These are phyloP conservation scores for Pleurotus sapidus DNA, from an alignment of 768 basidiomycete genomes.

Conservation along the genomic window DNA sequence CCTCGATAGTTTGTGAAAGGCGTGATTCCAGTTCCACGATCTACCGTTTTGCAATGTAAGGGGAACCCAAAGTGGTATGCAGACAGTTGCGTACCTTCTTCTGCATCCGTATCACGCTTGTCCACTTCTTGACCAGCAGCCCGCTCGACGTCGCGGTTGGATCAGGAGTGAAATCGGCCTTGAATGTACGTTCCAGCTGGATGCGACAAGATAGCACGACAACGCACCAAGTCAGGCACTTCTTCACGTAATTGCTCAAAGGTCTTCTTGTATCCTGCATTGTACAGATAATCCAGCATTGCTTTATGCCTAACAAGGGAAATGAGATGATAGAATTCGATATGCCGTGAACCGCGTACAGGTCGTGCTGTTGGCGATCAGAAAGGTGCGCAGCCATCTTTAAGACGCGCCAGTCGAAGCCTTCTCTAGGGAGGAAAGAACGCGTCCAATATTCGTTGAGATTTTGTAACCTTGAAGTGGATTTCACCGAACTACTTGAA, in stretches of 20 bases:
- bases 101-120: slow-evolving; percentile 91
- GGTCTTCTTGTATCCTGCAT: slow-evolving; percentile 27
- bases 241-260: slow-evolving; percentile 8
- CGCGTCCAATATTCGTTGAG: too few relatives aligned
- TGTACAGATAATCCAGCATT: slow-evolving; percentile 76
- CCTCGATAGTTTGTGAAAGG: slow-evolving; percentile 77
- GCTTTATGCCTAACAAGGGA: slow-evolving; percentile 59
- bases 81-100: slow-evolving; percentile 65
- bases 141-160: slow-evolving; percentile 85
- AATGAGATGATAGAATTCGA: neutral
- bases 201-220: neutral
- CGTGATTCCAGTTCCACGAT: slow-evolving; percentile 94
- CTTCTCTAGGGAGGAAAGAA: too few relatives aligned
- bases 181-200: slow-evolving; percentile 26
- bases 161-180: slow-evolving; percentile 71
- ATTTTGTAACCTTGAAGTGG: too few relatives aligned
- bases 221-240: slow-evolving; percentile 1
- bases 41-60: slow-evolving; percentile 35
- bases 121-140: slow-evolving; percentile 97
- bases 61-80: neutral
- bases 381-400: slow-evolving; percentile 10
- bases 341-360: slow-evolving; percentile 9
- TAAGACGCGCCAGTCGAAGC: too few relatives aligned
- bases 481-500: too few relatives aligned
- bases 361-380: slow-evolving; percentile 14